Base-by-base conservation (phyloP, 1,284 basidiomycete species). In the Tetrapyrgos nigripes region DNA sequence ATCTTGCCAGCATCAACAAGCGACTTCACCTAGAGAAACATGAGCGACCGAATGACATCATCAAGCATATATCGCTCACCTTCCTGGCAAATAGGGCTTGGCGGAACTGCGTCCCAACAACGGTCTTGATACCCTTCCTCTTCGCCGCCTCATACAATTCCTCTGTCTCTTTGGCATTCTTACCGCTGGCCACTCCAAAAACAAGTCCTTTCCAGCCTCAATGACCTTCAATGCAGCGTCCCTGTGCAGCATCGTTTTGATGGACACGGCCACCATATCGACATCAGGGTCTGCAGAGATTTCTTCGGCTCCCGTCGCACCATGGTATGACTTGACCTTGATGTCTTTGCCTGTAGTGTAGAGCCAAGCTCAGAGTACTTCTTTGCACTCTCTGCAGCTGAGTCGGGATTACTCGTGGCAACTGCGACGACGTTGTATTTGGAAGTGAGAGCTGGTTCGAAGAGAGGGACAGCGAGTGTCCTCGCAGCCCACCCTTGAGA, bases 101-200 rank as follows among this genome's bases (percentile, higher is more conserved):
- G 46, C 72, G 64, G 3, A 63, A 68, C 50, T 79, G 76, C 17
- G 71, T 55, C 3, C 76, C 76, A 17, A 78, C 68, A 10, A 76
- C 62, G 6, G 64, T 68, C 49, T 59, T 68, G 1, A 76, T 62
- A 0, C 75, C 74, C 40, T 73, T 70, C 55, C 54, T 61, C 43
- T 60, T 68, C 2, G 72, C 76, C 0, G 64, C 62, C 14, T 70
- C 68, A 2, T 73, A 72, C 3, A 79, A 64, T 58, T 73, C 69
- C 8, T 33, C 37, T 3, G 73, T 70, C 62, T 76, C 72, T 31
- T 64, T 48, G 26, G 73, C 47, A 9, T 57, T 64, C n/a, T 53
- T 64, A 6, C 75, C 76, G 65, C 68, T 1, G 77, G 74, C 76
- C 77, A 79, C 60, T 79, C 77, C 14, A 77, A 57, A 58, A 77